phyloP scores from a whole-genome alignment of 2,329 filamentous ascomycete genomes.

The Pseudogymnoascus verrucosus region DNA sequence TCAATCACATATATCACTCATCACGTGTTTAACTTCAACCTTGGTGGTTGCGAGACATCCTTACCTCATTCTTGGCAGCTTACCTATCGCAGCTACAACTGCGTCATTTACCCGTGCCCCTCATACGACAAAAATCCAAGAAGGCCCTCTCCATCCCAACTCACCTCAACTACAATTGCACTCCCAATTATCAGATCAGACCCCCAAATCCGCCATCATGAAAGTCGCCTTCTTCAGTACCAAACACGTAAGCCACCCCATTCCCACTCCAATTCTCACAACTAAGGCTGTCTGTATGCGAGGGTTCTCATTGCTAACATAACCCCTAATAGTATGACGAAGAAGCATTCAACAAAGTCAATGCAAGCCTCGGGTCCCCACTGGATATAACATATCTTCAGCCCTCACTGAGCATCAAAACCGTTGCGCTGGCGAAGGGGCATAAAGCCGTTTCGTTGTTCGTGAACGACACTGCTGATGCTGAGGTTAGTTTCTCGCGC shows the following conservation, averaged over 20 bases:
- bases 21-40: background rate
- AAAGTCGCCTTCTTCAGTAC: conserved; percentile 2
- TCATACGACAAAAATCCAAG: background rate
- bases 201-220: background rate
- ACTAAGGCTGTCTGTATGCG: background rate
- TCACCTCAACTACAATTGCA: background rate
- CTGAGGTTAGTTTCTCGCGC: conserved; percentile 29
- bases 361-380: background rate
- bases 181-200: background rate
- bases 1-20: background rate
- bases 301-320: background rate
- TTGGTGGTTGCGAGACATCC: background rate
- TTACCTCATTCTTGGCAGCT: background rate
- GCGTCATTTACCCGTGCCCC: background rate
- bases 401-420: conserved; percentile 25
- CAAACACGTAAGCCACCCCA: background rate
- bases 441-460: conserved; percentile 57
- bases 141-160: background rate
- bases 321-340: background rate
- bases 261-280: background rate
- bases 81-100: background rate
- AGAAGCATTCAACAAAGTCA: background rate
- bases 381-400: background rate
- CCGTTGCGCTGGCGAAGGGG: conserved; percentile 44
- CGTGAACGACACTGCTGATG: conserved; percentile 54